phyloP scores from a whole-genome alignment of 208 protist species.

The Lotmaria passim region DNA sequence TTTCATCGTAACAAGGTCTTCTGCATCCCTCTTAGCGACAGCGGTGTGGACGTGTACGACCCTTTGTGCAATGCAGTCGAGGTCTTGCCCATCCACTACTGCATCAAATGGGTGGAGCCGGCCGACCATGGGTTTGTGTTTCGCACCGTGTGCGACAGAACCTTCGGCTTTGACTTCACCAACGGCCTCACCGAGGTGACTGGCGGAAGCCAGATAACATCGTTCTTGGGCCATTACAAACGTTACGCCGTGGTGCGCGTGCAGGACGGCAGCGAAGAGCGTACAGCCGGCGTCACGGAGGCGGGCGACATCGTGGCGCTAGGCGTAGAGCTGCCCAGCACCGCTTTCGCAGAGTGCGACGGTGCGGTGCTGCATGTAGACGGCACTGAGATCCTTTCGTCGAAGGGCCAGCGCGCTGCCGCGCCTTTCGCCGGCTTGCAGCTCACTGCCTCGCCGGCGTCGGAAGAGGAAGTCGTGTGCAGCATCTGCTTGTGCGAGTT shows the following conservation, averaged over 20 bases:
- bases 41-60: constrained; percentile 57
- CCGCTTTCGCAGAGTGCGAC: constrained; percentile 17
- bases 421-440: constrained; percentile 12
- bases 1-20: constrained; percentile 71
- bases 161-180: constrained; percentile 76
- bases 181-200: constrained; percentile 47
- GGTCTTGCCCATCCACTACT: constrained; percentile 37
- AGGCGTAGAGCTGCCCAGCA: constrained; percentile 4
- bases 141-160: constrained; percentile 27
- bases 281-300: constrained; percentile 37
- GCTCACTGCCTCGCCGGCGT: constrained; percentile 19
- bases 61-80: constrained; percentile 58
- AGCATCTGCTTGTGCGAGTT: constrained; percentile 86
- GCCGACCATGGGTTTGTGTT: constrained; percentile 82
- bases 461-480: constrained; percentile 54
- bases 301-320: constrained; percentile 26
- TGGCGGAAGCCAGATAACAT: constrained; percentile 4
- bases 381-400: constrained; percentile 14
- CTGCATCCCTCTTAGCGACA: constrained; percentile 32
- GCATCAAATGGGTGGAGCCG: constrained; percentile 44
- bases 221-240: constrained; percentile 56
- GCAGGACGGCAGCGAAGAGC: constrained; percentile 2
- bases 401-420: constrained; percentile 7
- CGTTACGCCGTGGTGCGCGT: constrained; percentile 33
- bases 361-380: constrained; percentile 28